phyloP scores from a whole-genome alignment of 306 rosid species.

The Corylus heterophylla region DNA sequence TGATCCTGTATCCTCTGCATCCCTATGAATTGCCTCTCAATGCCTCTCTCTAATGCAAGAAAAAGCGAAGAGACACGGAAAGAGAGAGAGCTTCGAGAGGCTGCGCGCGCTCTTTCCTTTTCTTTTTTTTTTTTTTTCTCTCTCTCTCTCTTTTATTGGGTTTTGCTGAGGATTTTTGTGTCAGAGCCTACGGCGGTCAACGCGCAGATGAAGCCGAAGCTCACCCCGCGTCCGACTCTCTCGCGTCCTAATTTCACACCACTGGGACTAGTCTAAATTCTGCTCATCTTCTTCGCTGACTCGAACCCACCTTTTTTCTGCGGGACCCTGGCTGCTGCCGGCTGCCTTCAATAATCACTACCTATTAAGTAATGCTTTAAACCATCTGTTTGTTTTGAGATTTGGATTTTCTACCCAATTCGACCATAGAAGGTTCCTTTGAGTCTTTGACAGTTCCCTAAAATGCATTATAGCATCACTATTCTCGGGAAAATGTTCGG shows the following conservation, averaged over 20 bases:
- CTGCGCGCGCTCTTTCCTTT: not conserved
- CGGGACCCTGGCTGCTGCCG: not conserved
- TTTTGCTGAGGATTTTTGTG: too few species aligned
- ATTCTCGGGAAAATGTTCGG: too few species aligned
- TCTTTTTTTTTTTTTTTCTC: not conserved
- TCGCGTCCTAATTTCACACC: conserved; percentile 21
- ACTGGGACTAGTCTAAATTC: not conserved
- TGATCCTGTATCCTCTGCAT: conserved; percentile 71
- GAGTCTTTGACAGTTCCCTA: too few species aligned
- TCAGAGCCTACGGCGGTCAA: conserved; percentile 3
- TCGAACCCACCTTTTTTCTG: not conserved
- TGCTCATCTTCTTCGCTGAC: not conserved
- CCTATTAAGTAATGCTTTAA: too few species aligned
- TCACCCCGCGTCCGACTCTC: conserved; percentile 26
- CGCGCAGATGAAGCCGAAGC: not conserved
- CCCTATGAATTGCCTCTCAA: not conserved
- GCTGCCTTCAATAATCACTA: not conserved
- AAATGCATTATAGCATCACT: too few species aligned
- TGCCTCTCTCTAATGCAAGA: conserved; percentile 21
- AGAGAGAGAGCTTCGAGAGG: conserved; percentile 8
- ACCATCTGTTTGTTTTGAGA: too few species aligned
- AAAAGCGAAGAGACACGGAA: conserved; percentile 1
- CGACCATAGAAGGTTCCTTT: too few species aligned
- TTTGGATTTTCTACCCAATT: too few species aligned
- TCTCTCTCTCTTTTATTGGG: too few species aligned